Evolutionary conservation across 192 early-diverging fungal genomes (phyloP), one percentile per base, ranked within the genome.

Genomic region (Coemansia sp.): DNA sequence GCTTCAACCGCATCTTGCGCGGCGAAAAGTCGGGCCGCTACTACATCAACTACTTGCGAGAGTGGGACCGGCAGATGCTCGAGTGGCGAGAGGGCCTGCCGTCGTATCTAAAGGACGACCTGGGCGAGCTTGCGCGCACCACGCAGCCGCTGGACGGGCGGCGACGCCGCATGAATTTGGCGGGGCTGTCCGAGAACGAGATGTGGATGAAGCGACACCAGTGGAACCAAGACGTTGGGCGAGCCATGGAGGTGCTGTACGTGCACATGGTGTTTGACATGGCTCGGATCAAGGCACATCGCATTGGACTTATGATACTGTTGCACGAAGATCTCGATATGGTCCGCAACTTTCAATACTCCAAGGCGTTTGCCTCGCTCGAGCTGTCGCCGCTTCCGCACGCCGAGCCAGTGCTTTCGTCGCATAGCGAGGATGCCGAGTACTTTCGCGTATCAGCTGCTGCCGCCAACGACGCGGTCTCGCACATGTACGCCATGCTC

Each of bases 11-110:
- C 41, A 68, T 82, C 3, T 40, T 71, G 65, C 80, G 80, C 17
- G 71, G 74, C 54, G 80, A 82, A 22, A 82, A 76, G 71, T 59
- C 65, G 22, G 49, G 46, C 7, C 39, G 65, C 31, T 69, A 68
- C 53, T 82, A 82, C 49, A 65, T 82, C 47, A 73, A 60, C 42
- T 82, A 76, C 47, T 29, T 82, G 64, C 71, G 63, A 19, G 80
- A 82, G 65, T 82, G 80, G 80, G 80, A 82, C 62, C 74, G 80
- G 7, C 80, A 77, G 62, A 77, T 82, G 74, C 68, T 82, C 29
- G 71, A 74, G 57, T 82, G 80, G 80, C 80, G 80, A 25, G 64
- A 63, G 6, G 25, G 32, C 17, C 68, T 82, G 68, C 80, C 80
- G 24, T 20, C 63, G 12, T 65, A 77, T 35, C 29, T 82, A 53